These are phyloP conservation scores for Elongisporangium prolatum DNA, from an alignment of 352 stramenopile genomes.

Conservation along the genomic window DNA sequence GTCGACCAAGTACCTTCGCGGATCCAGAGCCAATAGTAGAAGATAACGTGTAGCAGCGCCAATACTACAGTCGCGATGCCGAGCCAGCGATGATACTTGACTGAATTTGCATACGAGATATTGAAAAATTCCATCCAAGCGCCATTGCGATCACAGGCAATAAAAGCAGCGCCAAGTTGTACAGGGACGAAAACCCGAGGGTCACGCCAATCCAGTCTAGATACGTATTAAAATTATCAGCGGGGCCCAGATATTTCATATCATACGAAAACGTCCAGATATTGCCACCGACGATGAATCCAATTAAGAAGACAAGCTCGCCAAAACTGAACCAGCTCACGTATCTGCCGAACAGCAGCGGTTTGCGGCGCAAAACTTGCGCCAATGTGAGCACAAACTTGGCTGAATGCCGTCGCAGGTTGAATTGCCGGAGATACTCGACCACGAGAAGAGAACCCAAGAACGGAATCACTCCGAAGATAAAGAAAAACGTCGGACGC, in stretches of 20 bases:
- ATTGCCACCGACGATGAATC: constrained; percentile 24
- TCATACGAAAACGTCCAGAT: constrained; percentile 21
- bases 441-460: constrained; percentile 31
- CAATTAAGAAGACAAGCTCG: constrained; percentile 24
- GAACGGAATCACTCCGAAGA: constrained; percentile 37
- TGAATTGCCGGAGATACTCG: constrained; percentile 30
- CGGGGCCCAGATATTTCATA: constrained; percentile 3
- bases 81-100: constrained; percentile 56
- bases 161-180: constrained; percentile 50
- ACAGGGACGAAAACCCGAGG: constrained; percentile 34
- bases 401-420: constrained; percentile 27
- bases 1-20: constrained; percentile 13
- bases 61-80: constrained; percentile 27
- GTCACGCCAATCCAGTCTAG: constrained; percentile 23
- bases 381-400: constrained; percentile 21
- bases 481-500: constrained; percentile 40
- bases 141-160: constrained; percentile 32
- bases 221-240: constrained; percentile 17
- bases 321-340: constrained; percentile 28
- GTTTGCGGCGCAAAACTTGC: constrained; percentile 38
- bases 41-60: constrained; percentile 18
- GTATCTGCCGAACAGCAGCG: constrained; percentile 10
- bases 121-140: constrained; percentile 59
- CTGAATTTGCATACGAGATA: constrained; percentile 42
- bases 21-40: constrained; percentile 31